Percentiles rank a stretch among this genome's conserved stretches.
Conservation (phyloP, 495 filamentous ascomycete genomes). For the Annulohypoxylon moriforme region DNA sequence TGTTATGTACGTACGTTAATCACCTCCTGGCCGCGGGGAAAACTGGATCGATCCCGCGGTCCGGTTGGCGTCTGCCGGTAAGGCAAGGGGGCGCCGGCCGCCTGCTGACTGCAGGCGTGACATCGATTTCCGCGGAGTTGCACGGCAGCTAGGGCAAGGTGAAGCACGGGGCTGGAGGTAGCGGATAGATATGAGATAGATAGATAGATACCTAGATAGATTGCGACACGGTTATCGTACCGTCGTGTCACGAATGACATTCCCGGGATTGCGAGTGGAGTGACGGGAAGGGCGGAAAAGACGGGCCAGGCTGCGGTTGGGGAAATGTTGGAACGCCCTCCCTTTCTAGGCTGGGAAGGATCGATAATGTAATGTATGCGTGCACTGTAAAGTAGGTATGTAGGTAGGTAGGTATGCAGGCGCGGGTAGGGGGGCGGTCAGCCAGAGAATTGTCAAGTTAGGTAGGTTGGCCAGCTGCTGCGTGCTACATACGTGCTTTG, state of each 20-base stretch:
- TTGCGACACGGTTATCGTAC: neutral
- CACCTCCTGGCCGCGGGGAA: neutral
- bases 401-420: slow-evolving; percentile 8
- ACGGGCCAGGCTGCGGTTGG: neutral
- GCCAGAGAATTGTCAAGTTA: neutral
- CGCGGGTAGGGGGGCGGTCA: slow-evolving; percentile 11
- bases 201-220: neutral
- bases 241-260: neutral
- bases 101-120: slow-evolving; percentile 2
- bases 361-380: slow-evolving; percentile 1
- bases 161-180: neutral
- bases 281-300: neutral
- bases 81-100: neutral
- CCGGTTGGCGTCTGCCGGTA: neutral
- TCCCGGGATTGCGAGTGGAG: neutral
- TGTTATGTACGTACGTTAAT: neutral
- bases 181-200: neutral
- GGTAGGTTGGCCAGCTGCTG: slow-evolving; percentile 3
- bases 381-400: neutral
- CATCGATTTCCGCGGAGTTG: slow-evolving; percentile 10
- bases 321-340: neutral
- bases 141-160: slow-evolving; percentile 2
- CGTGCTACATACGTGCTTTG: slow-evolving; percentile 1
- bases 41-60: neutral
- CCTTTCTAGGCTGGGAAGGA: neutral